Evolutionary conservation across 2,329 filamentous ascomycete genomes (phyloP).

Genomic region (Aspergillus sp.): DNA sequence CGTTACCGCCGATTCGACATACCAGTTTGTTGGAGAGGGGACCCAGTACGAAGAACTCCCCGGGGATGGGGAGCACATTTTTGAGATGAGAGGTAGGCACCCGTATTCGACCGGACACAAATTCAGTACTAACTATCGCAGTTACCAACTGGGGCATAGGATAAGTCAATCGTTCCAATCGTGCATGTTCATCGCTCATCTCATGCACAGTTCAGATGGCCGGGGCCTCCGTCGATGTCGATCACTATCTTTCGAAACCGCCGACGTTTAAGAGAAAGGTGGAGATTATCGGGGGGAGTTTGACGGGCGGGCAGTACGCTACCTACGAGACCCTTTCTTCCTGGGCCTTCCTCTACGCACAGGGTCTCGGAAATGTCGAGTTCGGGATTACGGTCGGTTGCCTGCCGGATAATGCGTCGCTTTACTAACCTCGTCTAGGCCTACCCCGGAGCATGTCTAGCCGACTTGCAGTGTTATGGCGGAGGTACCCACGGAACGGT

Average conservation of each 20-base stretch:
- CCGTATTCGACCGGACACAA: background rate
- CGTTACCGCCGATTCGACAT: conserved; percentile 56
- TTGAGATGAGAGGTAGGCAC: conserved; percentile 51
- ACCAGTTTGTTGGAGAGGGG: conserved; percentile 55
- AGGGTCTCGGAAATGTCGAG: conserved; percentile 59
- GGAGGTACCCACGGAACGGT: conserved; percentile 51
- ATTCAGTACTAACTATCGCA: background rate
- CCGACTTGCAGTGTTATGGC: conserved; percentile 58
- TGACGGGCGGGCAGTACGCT: conserved; percentile 58
- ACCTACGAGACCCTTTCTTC: conserved; percentile 59
- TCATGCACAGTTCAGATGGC: conserved; percentile 52
- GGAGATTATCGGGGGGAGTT: conserved; percentile 50
- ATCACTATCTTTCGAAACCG: conserved; percentile 47
- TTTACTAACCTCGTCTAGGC: conserved; percentile 19
- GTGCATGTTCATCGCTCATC: conserved; percentile 14
- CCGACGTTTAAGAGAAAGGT: conserved; percentile 38
- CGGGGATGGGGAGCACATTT: conserved; percentile 45
- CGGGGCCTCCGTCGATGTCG: conserved; percentile 50
- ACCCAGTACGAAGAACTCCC: conserved; percentile 44
- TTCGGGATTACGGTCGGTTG: conserved; percentile 51
- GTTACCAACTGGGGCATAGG: conserved; percentile 64
- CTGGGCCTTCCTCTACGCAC: conserved; percentile 57
- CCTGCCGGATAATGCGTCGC: too few relatives aligned
- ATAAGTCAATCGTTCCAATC: conserved; percentile 24
- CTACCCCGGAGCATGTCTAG: conserved; percentile 60